These are phyloP conservation scores for Nakataea oryzae DNA, from an alignment of 2,329 filamentous ascomycete species.

Conservation along the genomic window DNA sequence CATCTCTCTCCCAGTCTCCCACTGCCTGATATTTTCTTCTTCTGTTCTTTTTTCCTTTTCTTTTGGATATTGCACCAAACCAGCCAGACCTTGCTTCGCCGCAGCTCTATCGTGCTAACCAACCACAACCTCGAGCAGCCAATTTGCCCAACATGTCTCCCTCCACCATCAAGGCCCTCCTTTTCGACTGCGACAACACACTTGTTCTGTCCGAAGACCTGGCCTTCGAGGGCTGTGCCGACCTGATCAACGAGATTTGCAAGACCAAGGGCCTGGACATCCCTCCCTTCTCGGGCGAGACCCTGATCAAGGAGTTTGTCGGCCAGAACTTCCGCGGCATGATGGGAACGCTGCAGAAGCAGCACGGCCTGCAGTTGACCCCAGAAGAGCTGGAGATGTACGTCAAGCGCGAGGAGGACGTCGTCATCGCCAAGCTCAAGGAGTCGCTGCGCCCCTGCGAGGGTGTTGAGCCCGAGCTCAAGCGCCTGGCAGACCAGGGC, in stretches of 20 bases:
- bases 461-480: conserved; percentile 58
- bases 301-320: conserved; percentile 78
- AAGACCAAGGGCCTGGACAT: conserved; percentile 43
- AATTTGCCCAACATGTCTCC: neutral
- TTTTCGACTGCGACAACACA: conserved; percentile 82
- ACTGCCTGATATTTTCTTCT: too few species aligned
- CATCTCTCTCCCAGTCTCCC: too few species aligned
- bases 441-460: conserved; percentile 56
- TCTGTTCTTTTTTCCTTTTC: neutral
- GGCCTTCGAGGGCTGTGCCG: conserved; percentile 84
- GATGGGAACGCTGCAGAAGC: conserved; percentile 65
- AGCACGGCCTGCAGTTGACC: conserved; percentile 62
- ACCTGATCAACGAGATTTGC: conserved; percentile 80
- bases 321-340: conserved; percentile 93
- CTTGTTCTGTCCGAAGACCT: conserved; percentile 85
- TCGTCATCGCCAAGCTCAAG: conserved; percentile 72
- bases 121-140: neutral
- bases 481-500: conserved; percentile 46
- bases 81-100: neutral
- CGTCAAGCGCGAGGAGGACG: conserved; percentile 68
- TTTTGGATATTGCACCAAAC: neutral
- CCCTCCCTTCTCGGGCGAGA: conserved; percentile 65
- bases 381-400: conserved; percentile 62
- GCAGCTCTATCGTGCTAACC: neutral
- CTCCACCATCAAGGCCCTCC: conserved; percentile 53